Evolutionary conservation across 345 rosid genomes (phyloP).

Genomic region (Eutrema heterophyllum): DNA sequence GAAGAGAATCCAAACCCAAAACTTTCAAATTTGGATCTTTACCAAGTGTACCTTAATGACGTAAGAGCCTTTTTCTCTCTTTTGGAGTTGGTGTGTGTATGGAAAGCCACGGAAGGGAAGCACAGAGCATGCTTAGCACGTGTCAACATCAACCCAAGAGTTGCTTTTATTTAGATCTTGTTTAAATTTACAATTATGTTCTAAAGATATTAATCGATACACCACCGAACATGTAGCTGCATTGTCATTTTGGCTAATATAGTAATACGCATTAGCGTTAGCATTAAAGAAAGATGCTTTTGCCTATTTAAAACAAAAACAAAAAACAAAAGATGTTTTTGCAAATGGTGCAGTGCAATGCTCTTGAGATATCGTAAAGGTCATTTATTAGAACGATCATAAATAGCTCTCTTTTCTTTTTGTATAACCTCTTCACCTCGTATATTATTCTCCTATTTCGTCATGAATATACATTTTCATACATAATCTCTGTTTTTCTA

Average conservation of each 20-base stretch:
- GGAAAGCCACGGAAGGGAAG: not conserved
- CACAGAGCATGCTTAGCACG: slow-evolving; percentile 24
- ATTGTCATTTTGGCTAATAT: not conserved
- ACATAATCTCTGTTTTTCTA: not conserved
- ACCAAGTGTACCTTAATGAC: slow-evolving; percentile 17
- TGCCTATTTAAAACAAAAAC: not conserved
- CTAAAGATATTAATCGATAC: not conserved
- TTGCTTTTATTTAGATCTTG: not conserved
- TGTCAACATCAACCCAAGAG: slow-evolving; percentile 18
- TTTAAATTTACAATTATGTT: not conserved
- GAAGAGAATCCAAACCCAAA: slow-evolving; percentile 14
- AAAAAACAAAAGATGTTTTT: not conserved
- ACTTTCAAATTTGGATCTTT: not conserved
- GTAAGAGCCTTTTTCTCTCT: not conserved
- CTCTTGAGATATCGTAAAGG: slow-evolving; percentile 2
- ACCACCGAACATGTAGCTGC: not conserved
- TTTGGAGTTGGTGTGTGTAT: not conserved
- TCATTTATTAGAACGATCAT: not conserved
- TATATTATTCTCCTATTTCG: not conserved
- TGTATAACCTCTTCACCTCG: slow-evolving; percentile 8
- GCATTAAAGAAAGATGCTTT: not conserved
- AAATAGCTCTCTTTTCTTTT: not conserved
- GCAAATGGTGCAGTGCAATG: not conserved
- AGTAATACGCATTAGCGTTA: not conserved
- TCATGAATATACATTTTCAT: not conserved